Percentiles rank a stretch among this genome's conserved stretches.
phyloP scores from a whole-genome alignment of 345 rosid species.

The Aquilaria yunnanensis region DNA sequence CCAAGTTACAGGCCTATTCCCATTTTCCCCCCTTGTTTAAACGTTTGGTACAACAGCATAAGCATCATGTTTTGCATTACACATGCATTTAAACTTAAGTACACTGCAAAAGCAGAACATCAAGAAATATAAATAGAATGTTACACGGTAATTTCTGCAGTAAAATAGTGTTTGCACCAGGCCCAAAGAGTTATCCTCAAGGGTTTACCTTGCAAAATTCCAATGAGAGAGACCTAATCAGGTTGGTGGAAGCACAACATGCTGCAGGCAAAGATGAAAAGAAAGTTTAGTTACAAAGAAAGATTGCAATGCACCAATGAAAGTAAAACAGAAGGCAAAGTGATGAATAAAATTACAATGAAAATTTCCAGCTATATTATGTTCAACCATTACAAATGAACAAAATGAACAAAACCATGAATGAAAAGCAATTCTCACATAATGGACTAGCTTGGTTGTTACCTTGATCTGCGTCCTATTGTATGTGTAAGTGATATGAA shows the following conservation, averaged over 20 bases:
- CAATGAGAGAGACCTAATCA: conserved; percentile 1
- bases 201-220: too few species aligned
- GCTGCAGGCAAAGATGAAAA: conserved; percentile 28
- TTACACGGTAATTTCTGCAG: too few species aligned
- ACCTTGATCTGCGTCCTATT: conserved; percentile 91
- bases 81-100: too few species aligned
- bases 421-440: background rate
- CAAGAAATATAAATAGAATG: too few species aligned
- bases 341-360: background rate
- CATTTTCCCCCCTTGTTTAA: too few species aligned
- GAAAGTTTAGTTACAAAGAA: background rate
- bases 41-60: too few species aligned
- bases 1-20: too few species aligned
- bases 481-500: conserved; percentile 89
- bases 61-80: too few species aligned
- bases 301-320: background rate
- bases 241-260: conserved; percentile 42
- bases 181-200: too few species aligned
- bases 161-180: too few species aligned
- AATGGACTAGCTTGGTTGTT: background rate
- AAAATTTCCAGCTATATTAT: background rate
- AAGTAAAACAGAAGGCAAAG: background rate
- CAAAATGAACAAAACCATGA: background rate
- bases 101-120: too few species aligned
- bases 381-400: too few species aligned